Percentiles rank a stretch among this genome's conserved stretches.
phyloP scores from a whole-genome alignment of 306 rosid species.

The Potentilla sterilis region DNA sequence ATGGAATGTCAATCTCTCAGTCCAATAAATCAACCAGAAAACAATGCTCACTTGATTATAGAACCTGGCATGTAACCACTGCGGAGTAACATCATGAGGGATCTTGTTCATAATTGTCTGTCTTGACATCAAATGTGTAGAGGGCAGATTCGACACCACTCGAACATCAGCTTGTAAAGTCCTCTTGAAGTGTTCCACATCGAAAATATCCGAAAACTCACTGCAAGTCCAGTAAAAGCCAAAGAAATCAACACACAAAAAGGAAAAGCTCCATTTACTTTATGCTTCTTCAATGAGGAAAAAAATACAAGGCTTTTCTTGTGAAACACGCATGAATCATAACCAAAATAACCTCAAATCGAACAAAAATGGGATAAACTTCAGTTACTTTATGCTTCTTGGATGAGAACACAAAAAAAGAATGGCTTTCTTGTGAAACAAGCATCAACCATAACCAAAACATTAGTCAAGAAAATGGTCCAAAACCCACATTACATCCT shows the following conservation, averaged over 20 bases:
- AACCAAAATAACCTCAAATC: neutral
- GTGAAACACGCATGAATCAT: neutral
- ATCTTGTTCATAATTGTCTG: constrained; percentile 34
- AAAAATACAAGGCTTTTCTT: neutral
- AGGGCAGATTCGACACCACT: constrained; percentile 47
- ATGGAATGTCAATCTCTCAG: neutral
- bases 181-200: constrained; percentile 44
- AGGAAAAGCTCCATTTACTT: constrained; percentile 1
- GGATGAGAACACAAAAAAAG: neutral
- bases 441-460: neutral
- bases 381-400: neutral
- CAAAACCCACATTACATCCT: neutral
- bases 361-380: neutral
- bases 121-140: constrained; percentile 42
- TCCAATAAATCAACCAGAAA: neutral
- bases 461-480: neutral
- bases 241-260: neutral
- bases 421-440: constrained; percentile 3
- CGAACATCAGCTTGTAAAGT: constrained; percentile 48
- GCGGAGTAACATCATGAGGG: constrained; percentile 47
- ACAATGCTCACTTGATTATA: constrained; percentile 31
- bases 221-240: constrained; percentile 27
- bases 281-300: neutral
- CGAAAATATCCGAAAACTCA: constrained; percentile 55
- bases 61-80: constrained; percentile 49